Evolutionary conservation across 2,329 filamentous ascomycete species (phyloP).

Genomic region (Fusarium sp.): DNA sequence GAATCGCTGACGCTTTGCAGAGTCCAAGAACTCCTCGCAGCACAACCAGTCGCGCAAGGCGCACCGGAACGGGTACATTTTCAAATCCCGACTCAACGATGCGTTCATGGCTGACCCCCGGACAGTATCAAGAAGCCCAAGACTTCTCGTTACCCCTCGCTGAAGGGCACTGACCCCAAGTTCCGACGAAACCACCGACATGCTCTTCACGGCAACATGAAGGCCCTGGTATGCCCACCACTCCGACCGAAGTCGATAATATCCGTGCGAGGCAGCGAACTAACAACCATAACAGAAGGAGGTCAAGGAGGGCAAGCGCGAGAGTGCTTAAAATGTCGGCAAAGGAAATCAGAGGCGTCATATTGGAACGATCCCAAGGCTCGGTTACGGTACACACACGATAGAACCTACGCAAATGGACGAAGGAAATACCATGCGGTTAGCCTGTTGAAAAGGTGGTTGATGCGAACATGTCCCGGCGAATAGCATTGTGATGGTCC

Average conservation of each 20-base stretch:
- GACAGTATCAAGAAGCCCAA: conserved; percentile 99
- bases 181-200: conserved; percentile 99
- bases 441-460: conserved; percentile 36
- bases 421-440: conserved; percentile 41
- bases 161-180: conserved; percentile 99
- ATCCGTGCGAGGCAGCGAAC: conserved; percentile 25
- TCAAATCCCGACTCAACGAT: not conserved
- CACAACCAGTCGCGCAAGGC: conserved; percentile 99
- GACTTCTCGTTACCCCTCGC: conserved; percentile 97
- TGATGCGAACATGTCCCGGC: conserved; percentile 26
- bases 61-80: conserved; percentile 95
- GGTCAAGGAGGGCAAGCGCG: conserved; percentile 95
- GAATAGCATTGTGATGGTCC: conserved; percentile 34
- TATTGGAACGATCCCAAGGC: conserved; percentile 40
- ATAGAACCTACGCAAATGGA: conserved; percentile 44
- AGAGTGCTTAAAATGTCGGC: conserved; percentile 74
- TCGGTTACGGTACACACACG: conserved; percentile 38
- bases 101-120: conserved; percentile 32
- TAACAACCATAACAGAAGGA: conserved; percentile 80
- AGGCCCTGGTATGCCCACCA: conserved; percentile 82
- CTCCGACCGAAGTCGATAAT: conserved; percentile 15
- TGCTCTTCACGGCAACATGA: conserved; percentile 98
- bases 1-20: conserved; percentile 60
- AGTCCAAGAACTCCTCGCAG: conserved; percentile 99
- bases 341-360: conserved; percentile 37